Base-by-base conservation (phyloP, 2,329 filamentous ascomycete genomes). In the Cephalotrichum gorgonifer region DNA sequence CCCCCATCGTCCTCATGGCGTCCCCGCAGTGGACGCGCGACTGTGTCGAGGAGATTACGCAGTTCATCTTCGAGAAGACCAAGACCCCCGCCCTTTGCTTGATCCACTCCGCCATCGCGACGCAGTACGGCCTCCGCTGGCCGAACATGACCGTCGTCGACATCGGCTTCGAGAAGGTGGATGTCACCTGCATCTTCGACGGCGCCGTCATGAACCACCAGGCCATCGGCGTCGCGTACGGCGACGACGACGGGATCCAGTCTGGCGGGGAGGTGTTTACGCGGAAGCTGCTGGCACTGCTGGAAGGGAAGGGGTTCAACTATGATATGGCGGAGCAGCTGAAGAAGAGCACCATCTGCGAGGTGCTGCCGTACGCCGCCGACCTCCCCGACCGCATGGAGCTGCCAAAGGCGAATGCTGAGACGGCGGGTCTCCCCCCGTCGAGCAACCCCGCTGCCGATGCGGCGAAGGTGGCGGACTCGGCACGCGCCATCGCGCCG, bases 61-160 rank as follows among this genome's bases (percentile, higher is more conserved):
- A 93, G 54, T 98, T 95, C 71, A 81, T 97, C 55, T 98, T 98
- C 60, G 93, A 98, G 67, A 94, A 93, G 68, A 95, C 95, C 62
- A 93, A 91, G 70, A 93, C 88, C 0, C 93, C 93, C 0, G 89
- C 88, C 0, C 85, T 98, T 47, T 90, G 86, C 57, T 76, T 97
- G 54, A 85, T 98, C 71, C 87, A 97, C 66, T 85, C 88, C 57
- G 90, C 88, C 3, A 70, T 94, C 43, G 90, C 93, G 25, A 86
- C 88, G 1, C 84, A 93, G 50, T 97, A 94, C 60, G 90, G 88
- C 11, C 76, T 89, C 27, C 80, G 79, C 62, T 76, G 74, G 71
- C 76, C 83, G 28, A 88, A 80, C 57, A 84, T 93, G 59, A 93
- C 88, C 0, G 79, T 98, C 20, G 76, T 98, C 23, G 93, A 98